These are phyloP conservation scores for Kodamaea kaohsiungensis DNA, from an alignment of 805 yeast genomes.

Conservation along the genomic window DNA sequence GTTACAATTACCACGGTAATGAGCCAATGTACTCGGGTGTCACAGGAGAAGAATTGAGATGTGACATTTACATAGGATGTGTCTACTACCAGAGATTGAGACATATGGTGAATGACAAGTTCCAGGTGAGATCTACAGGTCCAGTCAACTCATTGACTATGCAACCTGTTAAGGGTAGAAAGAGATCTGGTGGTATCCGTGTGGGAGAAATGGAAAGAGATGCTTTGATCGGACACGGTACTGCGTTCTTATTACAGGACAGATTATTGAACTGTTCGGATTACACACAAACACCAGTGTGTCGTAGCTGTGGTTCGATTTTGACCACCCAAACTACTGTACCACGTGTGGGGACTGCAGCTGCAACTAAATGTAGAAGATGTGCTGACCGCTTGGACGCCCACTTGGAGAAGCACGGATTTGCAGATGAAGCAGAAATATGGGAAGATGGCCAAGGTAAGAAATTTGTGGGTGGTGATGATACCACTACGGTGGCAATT, in stretches of 20 bases:
- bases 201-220: slow-evolving; percentile 99
- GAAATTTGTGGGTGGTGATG: slow-evolving; percentile 85
- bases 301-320: slow-evolving; percentile 92
- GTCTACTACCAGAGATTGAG: slow-evolving; percentile 97
- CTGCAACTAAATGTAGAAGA: slow-evolving; percentile 84
- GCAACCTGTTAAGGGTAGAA: slow-evolving; percentile 99
- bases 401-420: slow-evolving; percentile 46
- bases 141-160: slow-evolving; percentile 95
- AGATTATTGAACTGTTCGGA: slow-evolving; percentile 93
- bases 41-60: slow-evolving; percentile 96
- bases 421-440: slow-evolving; percentile 66
- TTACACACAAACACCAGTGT: slow-evolving; percentile 86
- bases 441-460: slow-evolving; percentile 99
- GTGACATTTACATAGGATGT: slow-evolving; percentile 94
- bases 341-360: slow-evolving; percentile 82
- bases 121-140: slow-evolving; percentile 98
- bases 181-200: slow-evolving; percentile 98
- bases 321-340: slow-evolving; percentile 88
- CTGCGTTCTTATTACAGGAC: slow-evolving; percentile 92
- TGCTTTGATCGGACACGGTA: slow-evolving; percentile 97
- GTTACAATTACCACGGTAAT: slow-evolving; percentile 96
- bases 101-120: slow-evolving; percentile 99
- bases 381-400: slow-evolving; percentile 76
- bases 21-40: slow-evolving; percentile 99
- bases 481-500: slow-evolving; percentile 94